Base-by-base conservation (phyloP, 495 filamentous ascomycete genomes). In the Sabuloglossum arenarium region DNA sequence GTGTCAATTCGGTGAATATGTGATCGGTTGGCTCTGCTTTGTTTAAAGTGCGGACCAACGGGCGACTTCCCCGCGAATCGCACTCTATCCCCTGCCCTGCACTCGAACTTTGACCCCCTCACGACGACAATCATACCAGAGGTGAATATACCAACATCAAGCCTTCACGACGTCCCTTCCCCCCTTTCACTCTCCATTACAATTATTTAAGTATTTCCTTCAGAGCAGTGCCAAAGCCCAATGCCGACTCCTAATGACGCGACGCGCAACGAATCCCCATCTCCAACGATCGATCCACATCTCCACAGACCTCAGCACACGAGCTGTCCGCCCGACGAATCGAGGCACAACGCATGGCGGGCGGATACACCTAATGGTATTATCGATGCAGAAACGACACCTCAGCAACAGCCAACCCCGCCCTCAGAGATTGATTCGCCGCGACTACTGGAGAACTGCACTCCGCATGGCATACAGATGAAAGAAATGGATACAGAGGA, bases 321-420 rank as follows among this genome's bases (percentile, higher is more conserved):
- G 56, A 63, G 62, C 61, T 67, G 65, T 58, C 65, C 65, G 51
- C 65, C 65, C 28, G 65, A 66, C 24, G 65, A 66, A 57, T 63
- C 62, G 43, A 59, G 65, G 58, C 58, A 59, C 12, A 59, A 47
- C 37, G 31, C 16, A 39, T 65, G 65, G 63, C 59, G 65, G 53
- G 53, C 55, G 42, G 34, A 51, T 54, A 59, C 61, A 30, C 62
- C 61, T 59, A 60, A 61, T 57, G 50, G 60, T 47, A 28, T 54
- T n/a, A 52, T 52, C 25, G 58, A 59, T 42, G 61, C 59, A 30
- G 56, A 54, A 30, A 54, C 29, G 24, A 45, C 12, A 58, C 58
- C 9, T 52, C 59, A 61, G 32, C 63, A 65, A 50, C 58, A 65
- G 39, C 61, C 65, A 47, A 65, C 57, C 1, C 63, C 64, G 24